Evolutionary conservation across 2,329 filamentous ascomycete genomes (phyloP).

Genomic region (Ilyonectria destructans): DNA sequence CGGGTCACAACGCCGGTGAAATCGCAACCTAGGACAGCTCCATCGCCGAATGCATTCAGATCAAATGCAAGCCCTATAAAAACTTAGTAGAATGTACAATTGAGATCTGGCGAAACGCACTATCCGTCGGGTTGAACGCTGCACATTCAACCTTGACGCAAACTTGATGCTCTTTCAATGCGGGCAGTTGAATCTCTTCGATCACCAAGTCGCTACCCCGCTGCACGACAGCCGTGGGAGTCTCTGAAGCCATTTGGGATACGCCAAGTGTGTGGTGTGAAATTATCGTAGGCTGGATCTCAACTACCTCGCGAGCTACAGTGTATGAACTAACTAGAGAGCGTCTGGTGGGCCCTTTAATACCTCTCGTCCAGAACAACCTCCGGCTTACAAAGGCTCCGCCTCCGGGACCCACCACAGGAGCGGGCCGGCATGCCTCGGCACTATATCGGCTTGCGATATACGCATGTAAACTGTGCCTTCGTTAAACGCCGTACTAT

Average conservation of each 20-base stretch:
- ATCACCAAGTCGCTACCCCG: slow-evolving; percentile 11
- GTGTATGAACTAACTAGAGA: background rate
- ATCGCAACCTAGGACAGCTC: slow-evolving; percentile 55
- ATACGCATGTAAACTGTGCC: slow-evolving; percentile 11
- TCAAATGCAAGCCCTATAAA: slow-evolving; percentile 52
- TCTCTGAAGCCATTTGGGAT: slow-evolving; percentile 16
- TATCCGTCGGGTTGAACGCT: slow-evolving; percentile 49
- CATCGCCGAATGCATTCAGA: slow-evolving; percentile 56
- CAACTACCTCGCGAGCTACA: background rate
- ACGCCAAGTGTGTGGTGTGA: background rate
- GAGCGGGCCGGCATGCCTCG: background rate
- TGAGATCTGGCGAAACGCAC: slow-evolving; percentile 14
- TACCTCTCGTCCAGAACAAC: background rate
- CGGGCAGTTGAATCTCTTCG: slow-evolving; percentile 1
- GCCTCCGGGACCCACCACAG: background rate
- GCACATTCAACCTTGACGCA: slow-evolving; percentile 44
- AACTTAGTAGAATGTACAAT: background rate
- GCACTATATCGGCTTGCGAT: slow-evolving; percentile 6
- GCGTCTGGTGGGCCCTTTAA: background rate
- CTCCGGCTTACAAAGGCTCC: background rate
- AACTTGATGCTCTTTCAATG: slow-evolving; percentile 39
- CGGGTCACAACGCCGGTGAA: slow-evolving; percentile 55
- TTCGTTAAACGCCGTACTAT: background rate
- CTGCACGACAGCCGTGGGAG: slow-evolving; percentile 32
- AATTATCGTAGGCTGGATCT: background rate